Conservation (phyloP, 768 basidiomycete species). For the Agrocybe praecox region DNA sequence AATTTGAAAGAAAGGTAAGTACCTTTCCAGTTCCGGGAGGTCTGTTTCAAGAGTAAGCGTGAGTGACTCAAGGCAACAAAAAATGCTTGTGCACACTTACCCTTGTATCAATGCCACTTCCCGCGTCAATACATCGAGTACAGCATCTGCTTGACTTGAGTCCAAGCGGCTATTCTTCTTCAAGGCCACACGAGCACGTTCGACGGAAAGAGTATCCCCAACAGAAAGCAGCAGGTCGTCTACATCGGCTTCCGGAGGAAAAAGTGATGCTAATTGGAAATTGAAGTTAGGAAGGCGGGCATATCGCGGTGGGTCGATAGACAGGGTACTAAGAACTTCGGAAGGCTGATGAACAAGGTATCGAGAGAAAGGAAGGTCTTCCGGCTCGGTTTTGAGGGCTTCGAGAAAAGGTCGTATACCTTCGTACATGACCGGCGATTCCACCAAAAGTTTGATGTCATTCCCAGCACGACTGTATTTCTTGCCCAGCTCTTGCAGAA, state of each 20-base stretch:
- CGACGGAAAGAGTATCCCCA: slow-evolving; percentile 44
- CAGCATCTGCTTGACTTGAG: slow-evolving; percentile 69
- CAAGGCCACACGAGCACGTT: slow-evolving; percentile 48
- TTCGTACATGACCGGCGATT: slow-evolving; percentile 69
- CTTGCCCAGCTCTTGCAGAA: slow-evolving; percentile 29
- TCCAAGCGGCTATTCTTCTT: slow-evolving; percentile 58
- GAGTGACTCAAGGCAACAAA: not conserved
- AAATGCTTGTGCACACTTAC: slow-evolving; percentile 29
- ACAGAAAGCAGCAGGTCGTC: slow-evolving; percentile 42
- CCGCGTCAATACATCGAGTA: slow-evolving; percentile 59
- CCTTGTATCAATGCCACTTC: slow-evolving; percentile 76
- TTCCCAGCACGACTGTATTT: slow-evolving; percentile 5
- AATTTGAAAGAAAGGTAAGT: too few relatives aligned
- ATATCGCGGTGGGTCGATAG: slow-evolving; percentile 56
- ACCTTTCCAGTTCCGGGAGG: slow-evolving; percentile 11
- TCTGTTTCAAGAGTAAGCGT: not conserved
- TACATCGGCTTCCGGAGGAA: slow-evolving; percentile 40
- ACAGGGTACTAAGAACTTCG: slow-evolving; percentile 31
- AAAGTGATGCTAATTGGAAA: slow-evolving; percentile 59
- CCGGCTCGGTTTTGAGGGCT: slow-evolving; percentile 58
- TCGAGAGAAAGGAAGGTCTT: slow-evolving; percentile 57
- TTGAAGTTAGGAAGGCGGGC: slow-evolving; percentile 53
- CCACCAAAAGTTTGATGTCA: slow-evolving; percentile 48
- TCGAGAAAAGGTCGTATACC: slow-evolving; percentile 70
- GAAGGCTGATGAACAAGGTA: slow-evolving; percentile 49